These are phyloP conservation scores for Stentor roeselii DNA, from an alignment of 73 alveolate genomes.

Conservation along the genomic window DNA sequence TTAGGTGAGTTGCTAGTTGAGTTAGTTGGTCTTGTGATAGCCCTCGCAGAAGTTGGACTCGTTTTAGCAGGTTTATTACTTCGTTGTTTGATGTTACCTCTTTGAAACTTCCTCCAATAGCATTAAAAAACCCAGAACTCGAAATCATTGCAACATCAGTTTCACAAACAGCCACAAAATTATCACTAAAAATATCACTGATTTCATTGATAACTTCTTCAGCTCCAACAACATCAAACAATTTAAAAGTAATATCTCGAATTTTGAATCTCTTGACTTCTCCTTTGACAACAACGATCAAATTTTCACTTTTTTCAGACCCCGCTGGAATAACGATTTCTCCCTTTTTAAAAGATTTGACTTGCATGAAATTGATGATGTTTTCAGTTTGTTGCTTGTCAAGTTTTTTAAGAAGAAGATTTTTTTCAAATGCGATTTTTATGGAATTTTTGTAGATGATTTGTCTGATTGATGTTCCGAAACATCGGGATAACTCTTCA, in stretches of 20 bases:
- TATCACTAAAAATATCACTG: not conserved
- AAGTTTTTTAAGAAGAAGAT: not conserved
- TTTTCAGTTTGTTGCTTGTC: not conserved
- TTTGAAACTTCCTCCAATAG: constrained; percentile 11
- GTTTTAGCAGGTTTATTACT: not conserved
- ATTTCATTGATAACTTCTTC: not conserved
- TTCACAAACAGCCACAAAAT: not conserved
- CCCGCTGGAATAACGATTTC: constrained; percentile 13
- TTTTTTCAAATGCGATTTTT: not conserved
- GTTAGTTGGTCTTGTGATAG: not conserved
- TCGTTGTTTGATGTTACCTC: not conserved
- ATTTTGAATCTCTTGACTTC: not conserved
- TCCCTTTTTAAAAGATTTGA: not conserved
- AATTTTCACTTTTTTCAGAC: not conserved
- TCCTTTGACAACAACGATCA: not conserved
- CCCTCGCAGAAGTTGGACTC: not conserved
- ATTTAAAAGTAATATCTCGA: not conserved
- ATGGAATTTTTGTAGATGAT: not conserved
- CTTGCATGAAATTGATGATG: not conserved
- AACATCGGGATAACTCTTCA: not conserved
- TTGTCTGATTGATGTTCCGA: no score
- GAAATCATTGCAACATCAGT: not conserved
- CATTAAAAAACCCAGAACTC: not conserved
- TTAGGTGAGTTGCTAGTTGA: not conserved
- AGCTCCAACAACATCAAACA: not conserved